Conservation (phyloP, 1,284 basidiomycete genomes). For the Cystobasidiaceae sp. region DNA sequence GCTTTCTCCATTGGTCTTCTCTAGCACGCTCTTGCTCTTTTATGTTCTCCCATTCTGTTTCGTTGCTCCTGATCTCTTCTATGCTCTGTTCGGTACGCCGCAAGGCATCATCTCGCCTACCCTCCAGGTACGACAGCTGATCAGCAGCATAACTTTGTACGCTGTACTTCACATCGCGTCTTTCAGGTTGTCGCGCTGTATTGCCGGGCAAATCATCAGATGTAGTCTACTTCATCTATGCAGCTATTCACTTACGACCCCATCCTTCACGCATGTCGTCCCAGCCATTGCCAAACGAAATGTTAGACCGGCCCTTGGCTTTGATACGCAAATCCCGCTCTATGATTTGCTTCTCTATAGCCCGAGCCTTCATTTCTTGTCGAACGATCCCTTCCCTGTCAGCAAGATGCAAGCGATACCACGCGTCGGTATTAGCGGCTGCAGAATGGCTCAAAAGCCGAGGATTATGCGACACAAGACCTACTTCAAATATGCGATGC, state of each 20-base stretch:
- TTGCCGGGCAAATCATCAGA: too few relatives aligned
- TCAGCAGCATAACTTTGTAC: not conserved
- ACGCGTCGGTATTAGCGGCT: not conserved
- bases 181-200: not conserved
- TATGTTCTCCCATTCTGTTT: not conserved
- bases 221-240: too few relatives aligned
- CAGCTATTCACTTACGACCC: constrained; percentile 6
- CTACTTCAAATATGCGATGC: constrained; percentile 5
- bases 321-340: constrained; percentile 5
- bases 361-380: not conserved
- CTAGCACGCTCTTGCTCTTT: not conserved
- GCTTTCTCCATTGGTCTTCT: not conserved
- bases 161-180: not conserved
- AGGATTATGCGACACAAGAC: not conserved
- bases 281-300: not conserved
- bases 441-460: too few relatives aligned
- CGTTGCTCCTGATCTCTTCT: not conserved
- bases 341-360: constrained; percentile 1
- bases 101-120: not conserved
- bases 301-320: constrained; percentile 2
- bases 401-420: not conserved
- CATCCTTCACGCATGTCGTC: constrained; percentile 2
- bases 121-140: not conserved
- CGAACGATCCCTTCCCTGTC: not conserved
- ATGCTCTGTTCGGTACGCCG: not conserved